phyloP scores from a whole-genome alignment of 2,329 filamentous ascomycete genomes.

The Claviceps sp. region DNA sequence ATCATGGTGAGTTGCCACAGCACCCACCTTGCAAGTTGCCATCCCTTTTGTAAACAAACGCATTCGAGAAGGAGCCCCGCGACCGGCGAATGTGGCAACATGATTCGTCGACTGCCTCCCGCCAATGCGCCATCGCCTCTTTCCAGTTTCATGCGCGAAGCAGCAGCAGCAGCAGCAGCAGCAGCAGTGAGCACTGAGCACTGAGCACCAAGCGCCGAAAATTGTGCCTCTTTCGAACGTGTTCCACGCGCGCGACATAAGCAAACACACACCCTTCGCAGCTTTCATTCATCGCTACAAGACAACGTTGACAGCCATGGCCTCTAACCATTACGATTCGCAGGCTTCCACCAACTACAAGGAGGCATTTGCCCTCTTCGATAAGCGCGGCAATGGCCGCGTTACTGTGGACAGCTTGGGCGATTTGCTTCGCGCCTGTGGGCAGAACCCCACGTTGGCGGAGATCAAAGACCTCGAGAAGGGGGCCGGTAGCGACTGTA shows the following conservation, averaged over 20 bases:
- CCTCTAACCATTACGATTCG: slow-evolving; percentile 38
- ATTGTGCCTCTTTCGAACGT: too few species aligned
- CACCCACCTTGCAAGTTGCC: slow-evolving; percentile 1
- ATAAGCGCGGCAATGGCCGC: slow-evolving; percentile 95
- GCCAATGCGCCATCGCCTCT: background rate
- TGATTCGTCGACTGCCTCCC: slow-evolving; percentile 4
- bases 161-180: background rate
- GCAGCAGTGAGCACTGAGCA: background rate
- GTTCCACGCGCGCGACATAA: background rate
- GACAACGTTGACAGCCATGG: slow-evolving; percentile 19
- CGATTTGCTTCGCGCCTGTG: slow-evolving; percentile 89
- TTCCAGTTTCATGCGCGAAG: background rate
- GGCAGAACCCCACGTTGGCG: slow-evolving; percentile 89
- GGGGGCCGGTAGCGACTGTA: slow-evolving; percentile 80
- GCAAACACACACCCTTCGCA: background rate
- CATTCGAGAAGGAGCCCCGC: slow-evolving; percentile 4
- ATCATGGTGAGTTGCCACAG: slow-evolving; percentile 7
- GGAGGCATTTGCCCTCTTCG: slow-evolving; percentile 98
- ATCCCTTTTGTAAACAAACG: slow-evolving; percentile 6
- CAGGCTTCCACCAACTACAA: slow-evolving; percentile 96
- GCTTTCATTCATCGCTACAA: background rate
- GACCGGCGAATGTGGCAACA: slow-evolving; percentile 1
- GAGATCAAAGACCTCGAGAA: slow-evolving; percentile 92
- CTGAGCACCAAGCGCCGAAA: too few species aligned
- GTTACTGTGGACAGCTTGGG: slow-evolving; percentile 77